A percentile compares a stretch with the other conserved stretches of the same genome.
phyloP scores from a whole-genome alignment of 1,139 yeast species.

The Geotrichum carabidarum region DNA sequence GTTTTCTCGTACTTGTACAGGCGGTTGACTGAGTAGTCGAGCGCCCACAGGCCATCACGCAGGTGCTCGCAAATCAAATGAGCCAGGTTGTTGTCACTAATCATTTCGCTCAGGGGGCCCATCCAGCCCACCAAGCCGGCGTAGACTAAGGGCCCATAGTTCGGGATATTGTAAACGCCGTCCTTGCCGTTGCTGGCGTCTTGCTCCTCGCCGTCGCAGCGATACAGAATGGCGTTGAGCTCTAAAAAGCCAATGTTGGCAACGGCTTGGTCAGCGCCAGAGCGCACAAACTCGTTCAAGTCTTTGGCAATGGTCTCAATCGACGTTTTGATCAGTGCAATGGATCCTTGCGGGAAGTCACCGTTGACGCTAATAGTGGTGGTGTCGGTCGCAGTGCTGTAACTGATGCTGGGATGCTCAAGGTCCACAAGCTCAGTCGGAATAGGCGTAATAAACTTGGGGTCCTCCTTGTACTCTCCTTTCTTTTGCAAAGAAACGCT shows the following conservation, averaged over 20 bases:
- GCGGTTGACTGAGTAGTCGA: conserved; percentile 67
- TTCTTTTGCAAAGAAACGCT: conserved; percentile 44
- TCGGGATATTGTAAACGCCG: conserved; percentile 72
- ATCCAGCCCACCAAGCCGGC: conserved; percentile 96
- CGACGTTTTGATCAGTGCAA: conserved; percentile 72
- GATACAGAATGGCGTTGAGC: conserved; percentile 67
- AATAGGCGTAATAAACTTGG: conserved; percentile 47
- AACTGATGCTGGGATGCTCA: conserved; percentile 47
- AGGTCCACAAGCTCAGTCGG: conserved; percentile 59
- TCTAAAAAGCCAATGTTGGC: conserved; percentile 58
- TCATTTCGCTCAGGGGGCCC: conserved; percentile 57
- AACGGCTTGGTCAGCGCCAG: conserved; percentile 74
- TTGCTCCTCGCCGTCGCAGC: conserved; percentile 82
- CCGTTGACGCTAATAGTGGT: conserved; percentile 54
- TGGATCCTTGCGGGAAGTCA: conserved; percentile 81
- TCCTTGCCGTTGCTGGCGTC: conserved; percentile 70
- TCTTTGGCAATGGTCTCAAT: conserved; percentile 52
- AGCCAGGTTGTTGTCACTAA: conserved; percentile 68
- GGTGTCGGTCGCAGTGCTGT: conserved; percentile 36
- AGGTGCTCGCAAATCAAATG: conserved; percentile 79
- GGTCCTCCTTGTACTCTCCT: conserved; percentile 47
- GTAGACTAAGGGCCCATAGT: conserved; percentile 66
- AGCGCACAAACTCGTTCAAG: conserved; percentile 58
- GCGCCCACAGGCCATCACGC: conserved; percentile 83
- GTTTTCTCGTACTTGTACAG: conserved; percentile 50